Conservation (phyloP, 2,329 filamentous ascomycete genomes). For the Pseudogymnoascus sp. region DNA sequence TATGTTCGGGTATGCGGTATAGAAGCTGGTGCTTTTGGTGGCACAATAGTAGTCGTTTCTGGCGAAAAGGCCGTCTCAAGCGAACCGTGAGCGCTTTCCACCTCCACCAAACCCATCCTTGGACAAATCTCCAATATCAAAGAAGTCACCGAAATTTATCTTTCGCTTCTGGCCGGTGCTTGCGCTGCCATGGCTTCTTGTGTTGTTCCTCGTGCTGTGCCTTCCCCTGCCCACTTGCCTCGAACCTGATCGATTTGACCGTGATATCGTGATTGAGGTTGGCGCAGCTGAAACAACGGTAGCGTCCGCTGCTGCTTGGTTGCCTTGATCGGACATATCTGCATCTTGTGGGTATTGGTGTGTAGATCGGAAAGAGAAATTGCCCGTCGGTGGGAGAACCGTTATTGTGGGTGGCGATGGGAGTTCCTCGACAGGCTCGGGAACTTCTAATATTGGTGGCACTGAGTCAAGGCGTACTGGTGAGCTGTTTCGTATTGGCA, state of each 20-base stretch:
- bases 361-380: constrained; percentile 64
- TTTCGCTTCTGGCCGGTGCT: constrained; percentile 59
- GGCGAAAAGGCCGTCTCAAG: constrained; percentile 17
- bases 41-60: neutral
- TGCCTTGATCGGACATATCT: constrained; percentile 48
- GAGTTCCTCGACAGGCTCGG: constrained; percentile 14
- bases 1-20: neutral
- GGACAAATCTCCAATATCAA: constrained; percentile 60
- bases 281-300: constrained; percentile 19
- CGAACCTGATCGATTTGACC: constrained; percentile 21
- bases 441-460: constrained; percentile 20
- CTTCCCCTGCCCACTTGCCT: constrained; percentile 26
- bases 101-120: constrained; percentile 45
- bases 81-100: constrained; percentile 30
- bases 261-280: constrained; percentile 23
- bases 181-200: constrained; percentile 5
- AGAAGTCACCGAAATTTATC: constrained; percentile 68
- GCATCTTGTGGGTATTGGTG: constrained; percentile 52
- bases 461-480: constrained; percentile 35
- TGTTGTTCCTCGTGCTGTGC: constrained; percentile 17
- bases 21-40: neutral
- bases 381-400: constrained; percentile 45
- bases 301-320: constrained; percentile 27
- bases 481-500: constrained; percentile 30
- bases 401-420: constrained; percentile 16